Base-by-base conservation (phyloP, 192 early-diverging fungal species). In the Umbelopsis sp. region DNA sequence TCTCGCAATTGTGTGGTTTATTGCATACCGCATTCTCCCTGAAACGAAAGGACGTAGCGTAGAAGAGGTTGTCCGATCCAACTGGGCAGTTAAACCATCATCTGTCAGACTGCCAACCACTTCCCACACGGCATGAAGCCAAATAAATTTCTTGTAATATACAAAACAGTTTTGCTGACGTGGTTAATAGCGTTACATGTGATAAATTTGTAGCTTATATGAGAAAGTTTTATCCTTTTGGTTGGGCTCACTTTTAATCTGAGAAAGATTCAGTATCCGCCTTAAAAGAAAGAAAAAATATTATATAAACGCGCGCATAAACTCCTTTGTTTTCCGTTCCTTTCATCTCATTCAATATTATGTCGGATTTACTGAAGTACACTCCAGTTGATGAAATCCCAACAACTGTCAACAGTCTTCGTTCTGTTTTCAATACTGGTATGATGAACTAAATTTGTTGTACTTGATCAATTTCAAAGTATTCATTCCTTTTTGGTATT, bases 1-100 rank as follows among this genome's bases (percentile, higher is more conserved):
- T 26, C 51, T 82, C 4, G 45, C 41, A 12, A 41, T 83, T 0
- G 83, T 85, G 38, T 78, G 31, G 52, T 74, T 41, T 68, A 74
- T 75, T 32, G 85, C 72, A 43, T 87, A 76, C 67, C 71, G 80
- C 62, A 74, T 88, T 65, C 77, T 93, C 49, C 92, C 91, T 16
- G 92, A 93, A 77, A 91, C 91, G 4, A 89, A 85, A 65, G 89
- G 87, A 24, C 89, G 87, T 74, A 83, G 77, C 20, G 82, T 79
- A 3, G 85, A 89, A 65, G 82, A 88, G 45, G 83, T 89, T 9
- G 66, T 81, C 36, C 71, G 69, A 50, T 76, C 74, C 2, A 45
- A 53, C 0, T 81, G 73, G 54, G 47, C 72, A 2, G 69, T 78
- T 21, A 51, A 70, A 34, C 50, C 43, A n/a, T n/a, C 12, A 4